A percentile compares a stretch with the other conserved stretches of the same genome.
Conservation (phyloP, 2,329 filamentous ascomycete genomes). For the Graphilbum sp. region DNA sequence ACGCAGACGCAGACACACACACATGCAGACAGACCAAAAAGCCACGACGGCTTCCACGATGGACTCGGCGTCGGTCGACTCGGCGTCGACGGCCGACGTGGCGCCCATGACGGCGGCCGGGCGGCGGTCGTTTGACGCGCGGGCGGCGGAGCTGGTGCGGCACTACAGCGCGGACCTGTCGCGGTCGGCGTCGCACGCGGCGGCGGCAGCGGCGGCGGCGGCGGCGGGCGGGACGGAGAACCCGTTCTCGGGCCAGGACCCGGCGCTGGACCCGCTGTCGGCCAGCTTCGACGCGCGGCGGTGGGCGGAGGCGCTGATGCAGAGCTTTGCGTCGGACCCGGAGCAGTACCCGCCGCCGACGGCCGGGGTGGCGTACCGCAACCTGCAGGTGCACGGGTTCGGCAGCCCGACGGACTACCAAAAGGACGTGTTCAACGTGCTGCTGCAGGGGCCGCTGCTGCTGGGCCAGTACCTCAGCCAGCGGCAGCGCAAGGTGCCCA, state of each 20-base stretch:
- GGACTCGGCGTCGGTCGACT: background rate
- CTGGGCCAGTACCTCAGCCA: slow-evolving; percentile 31
- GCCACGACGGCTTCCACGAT: too few relatives aligned
- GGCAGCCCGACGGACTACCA: slow-evolving; percentile 55
- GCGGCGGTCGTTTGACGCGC: background rate
- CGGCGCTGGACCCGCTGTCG: slow-evolving; percentile 24
- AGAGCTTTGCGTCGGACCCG: slow-evolving; percentile 19
- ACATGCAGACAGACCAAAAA: too few relatives aligned
- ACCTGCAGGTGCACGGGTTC: slow-evolving; percentile 51
- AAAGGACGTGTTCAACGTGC: slow-evolving; percentile 46
- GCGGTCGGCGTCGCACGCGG: slow-evolving; percentile 4
- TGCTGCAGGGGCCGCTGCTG: slow-evolving; percentile 29
- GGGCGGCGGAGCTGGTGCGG: slow-evolving; percentile 3
- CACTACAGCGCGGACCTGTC: slow-evolving; percentile 9
- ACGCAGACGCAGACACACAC: too few relatives aligned
- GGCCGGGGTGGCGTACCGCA: slow-evolving; percentile 47
- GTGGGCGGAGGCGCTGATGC: slow-evolving; percentile 29
- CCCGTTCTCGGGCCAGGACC: slow-evolving; percentile 13
- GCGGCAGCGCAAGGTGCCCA: slow-evolving; percentile 35
- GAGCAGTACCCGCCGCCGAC: slow-evolving; percentile 14
- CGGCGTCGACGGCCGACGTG: background rate
- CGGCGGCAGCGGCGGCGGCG: background rate
- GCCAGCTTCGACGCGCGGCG: slow-evolving; percentile 25
- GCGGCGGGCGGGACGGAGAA: too few relatives aligned
- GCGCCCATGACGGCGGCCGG: background rate